phyloP scores from a whole-genome alignment of 2,329 filamentous ascomycete genomes.

The Xylariaceae sp. region DNA sequence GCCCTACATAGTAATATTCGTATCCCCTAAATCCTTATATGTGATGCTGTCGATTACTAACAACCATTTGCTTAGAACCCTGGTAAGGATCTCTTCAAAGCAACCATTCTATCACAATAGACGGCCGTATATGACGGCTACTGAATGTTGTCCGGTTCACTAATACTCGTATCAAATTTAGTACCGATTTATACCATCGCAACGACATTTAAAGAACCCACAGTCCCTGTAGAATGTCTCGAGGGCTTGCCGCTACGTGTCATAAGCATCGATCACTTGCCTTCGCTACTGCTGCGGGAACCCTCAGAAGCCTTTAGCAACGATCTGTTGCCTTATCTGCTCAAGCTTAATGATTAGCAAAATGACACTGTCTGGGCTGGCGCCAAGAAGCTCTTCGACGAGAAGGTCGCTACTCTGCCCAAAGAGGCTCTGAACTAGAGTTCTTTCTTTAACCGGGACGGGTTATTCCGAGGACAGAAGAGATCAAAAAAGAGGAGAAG shows the following conservation, averaged over 20 bases:
- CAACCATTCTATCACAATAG: neutral
- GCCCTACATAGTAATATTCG: slow-evolving; percentile 63
- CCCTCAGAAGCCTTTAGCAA: slow-evolving; percentile 84
- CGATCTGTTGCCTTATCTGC: slow-evolving; percentile 77
- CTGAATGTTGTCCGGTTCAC: slow-evolving; percentile 9
- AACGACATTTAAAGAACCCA: slow-evolving; percentile 89
- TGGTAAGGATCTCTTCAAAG: slow-evolving; percentile 29
- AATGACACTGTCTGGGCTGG: slow-evolving; percentile 81
- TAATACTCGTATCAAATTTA: slow-evolving; percentile 3
- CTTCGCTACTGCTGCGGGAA: slow-evolving; percentile 83
- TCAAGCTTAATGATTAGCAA: slow-evolving; percentile 77
- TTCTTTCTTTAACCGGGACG: neutral
- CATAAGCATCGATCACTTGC: slow-evolving; percentile 88
- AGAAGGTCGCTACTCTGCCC: slow-evolving; percentile 78
- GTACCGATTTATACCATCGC: slow-evolving; percentile 84
- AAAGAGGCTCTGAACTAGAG: slow-evolving; percentile 40
- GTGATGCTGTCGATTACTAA: neutral
- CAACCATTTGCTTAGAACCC: slow-evolving; percentile 49
- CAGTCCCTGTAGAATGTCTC: slow-evolving; percentile 73
- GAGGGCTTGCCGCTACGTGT: slow-evolving; percentile 71
- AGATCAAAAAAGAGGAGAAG: neutral
- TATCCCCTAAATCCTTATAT: neutral
- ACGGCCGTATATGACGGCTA: slow-evolving; percentile 6
- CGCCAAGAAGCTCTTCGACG: slow-evolving; percentile 82
- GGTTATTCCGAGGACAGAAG: neutral